Conservation (phyloP, 164 flowering plant genomes). For the Magnolia changhungtana region DNA sequence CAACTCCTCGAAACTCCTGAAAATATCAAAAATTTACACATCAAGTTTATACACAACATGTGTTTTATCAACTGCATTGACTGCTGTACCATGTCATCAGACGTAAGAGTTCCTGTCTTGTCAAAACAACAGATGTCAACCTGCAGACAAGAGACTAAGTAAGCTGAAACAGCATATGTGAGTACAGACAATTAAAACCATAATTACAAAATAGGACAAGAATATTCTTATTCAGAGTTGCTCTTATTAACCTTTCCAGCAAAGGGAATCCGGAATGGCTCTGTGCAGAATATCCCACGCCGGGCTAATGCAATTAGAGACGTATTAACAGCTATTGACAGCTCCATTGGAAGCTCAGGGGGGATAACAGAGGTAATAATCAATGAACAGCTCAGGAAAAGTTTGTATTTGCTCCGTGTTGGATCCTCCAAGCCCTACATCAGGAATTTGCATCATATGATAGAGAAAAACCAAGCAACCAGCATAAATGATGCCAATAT, state of each 20-base stretch:
- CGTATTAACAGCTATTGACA: constrained; percentile 98
- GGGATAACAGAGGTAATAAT: constrained; percentile 98
- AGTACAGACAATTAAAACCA: background rate
- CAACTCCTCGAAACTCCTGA: constrained; percentile 92
- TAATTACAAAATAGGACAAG: background rate
- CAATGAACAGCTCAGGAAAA: constrained; percentile 88
- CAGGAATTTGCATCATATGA: constrained; percentile 11
- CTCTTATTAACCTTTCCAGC: constrained; percentile 78
- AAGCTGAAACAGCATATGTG: background rate
- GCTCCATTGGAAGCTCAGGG: constrained; percentile 98
- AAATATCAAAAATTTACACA: background rate
- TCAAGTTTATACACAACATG: background rate
- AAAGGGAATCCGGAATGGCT: constrained; percentile 97
- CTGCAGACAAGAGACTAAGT: constrained; percentile 35
- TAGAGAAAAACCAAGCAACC: background rate
- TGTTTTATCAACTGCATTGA: background rate
- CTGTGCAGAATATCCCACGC: constrained; percentile 96
- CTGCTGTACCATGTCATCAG: constrained; percentile 93
- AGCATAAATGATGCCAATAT: background rate
- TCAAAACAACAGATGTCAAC: constrained; percentile 99
- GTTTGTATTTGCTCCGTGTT: constrained; percentile 94
- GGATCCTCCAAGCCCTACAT: constrained; percentile 97
- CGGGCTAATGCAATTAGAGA: constrained; percentile 92
- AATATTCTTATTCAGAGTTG: background rate
- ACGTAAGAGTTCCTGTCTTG: constrained; percentile 96